A percentile compares a stretch with the other conserved stretches of the same genome.
Evolutionary conservation across 768 basidiomycete species (phyloP).

Genomic region (Mycena kentingensis): DNA sequence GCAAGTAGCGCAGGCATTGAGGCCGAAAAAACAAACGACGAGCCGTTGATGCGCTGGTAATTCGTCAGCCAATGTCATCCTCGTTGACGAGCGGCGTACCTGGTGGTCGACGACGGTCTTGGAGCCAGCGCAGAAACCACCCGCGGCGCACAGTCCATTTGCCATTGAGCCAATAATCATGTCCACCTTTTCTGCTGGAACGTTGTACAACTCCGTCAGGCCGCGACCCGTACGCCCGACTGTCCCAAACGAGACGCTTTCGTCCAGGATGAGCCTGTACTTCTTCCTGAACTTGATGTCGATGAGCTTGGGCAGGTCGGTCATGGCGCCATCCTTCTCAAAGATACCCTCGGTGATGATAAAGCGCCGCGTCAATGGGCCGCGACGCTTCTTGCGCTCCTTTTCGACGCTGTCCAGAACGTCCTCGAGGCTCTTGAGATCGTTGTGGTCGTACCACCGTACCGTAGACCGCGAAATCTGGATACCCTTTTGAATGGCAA

Average conservation of each 20-base stretch:
- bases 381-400: conserved; percentile 82
- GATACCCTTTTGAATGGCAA: conserved; percentile 94
- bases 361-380: conserved; percentile 84
- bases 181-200: conserved; percentile 89
- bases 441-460: conserved; percentile 96
- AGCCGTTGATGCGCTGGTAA: conserved; percentile 87
- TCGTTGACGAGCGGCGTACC: conserved; percentile 37
- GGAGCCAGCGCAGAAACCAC: conserved; percentile 96
- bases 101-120: conserved; percentile 84
- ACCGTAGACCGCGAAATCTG: conserved; percentile 91
- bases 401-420: conserved; percentile 82
- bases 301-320: conserved; percentile 89
- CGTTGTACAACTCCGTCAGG: conserved; percentile 91
- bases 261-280: conserved; percentile 92
- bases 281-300: conserved; percentile 96
- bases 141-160: conserved; percentile 77
- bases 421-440: conserved; percentile 86
- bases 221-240: conserved; percentile 94
- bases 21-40: conserved; percentile 95
- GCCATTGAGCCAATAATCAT: conserved; percentile 93
- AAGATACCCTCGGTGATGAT: conserved; percentile 98
- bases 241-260: conserved; percentile 89
- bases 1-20: conserved; percentile 89
- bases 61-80: not conserved
- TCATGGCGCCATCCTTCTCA: conserved; percentile 90